These are phyloP conservation scores for Hyphopichia homilentoma DNA, from an alignment of 805 yeast genomes.

Conservation along the genomic window DNA sequence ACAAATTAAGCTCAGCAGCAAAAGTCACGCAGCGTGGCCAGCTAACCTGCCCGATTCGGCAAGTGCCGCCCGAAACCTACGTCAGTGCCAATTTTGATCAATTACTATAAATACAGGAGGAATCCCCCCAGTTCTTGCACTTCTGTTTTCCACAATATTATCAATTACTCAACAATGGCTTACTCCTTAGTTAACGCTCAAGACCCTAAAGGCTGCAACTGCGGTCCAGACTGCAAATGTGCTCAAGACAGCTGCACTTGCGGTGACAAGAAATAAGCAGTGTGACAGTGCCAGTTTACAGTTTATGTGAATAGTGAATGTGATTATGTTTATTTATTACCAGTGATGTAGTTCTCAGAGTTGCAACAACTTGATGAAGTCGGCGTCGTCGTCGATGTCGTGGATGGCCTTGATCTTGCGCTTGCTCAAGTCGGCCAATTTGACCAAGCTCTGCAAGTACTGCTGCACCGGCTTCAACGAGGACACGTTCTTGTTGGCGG, in stretches of 20 bases:
- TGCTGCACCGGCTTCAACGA: conserved; percentile 15
- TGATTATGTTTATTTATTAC: too few species aligned
- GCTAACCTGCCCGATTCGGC: too few species aligned
- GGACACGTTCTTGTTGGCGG: conserved; percentile 9
- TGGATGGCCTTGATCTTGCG: conserved; percentile 17
- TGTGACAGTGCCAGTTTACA: too few species aligned
- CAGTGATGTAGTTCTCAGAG: too few species aligned
- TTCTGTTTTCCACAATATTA: too few species aligned
- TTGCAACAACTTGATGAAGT: too few species aligned
- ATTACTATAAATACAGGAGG: too few species aligned
- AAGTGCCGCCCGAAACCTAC: too few species aligned
- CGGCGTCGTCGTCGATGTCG: conserved; percentile 7
- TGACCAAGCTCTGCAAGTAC: conserved; percentile 19
- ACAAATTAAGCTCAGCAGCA: conserved; percentile 1
- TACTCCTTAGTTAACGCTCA: neutral
- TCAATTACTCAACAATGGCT: conserved; percentile 1
- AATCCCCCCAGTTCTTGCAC: too few species aligned
- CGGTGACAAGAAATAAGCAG: conserved; percentile 4
- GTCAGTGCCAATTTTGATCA: too few species aligned
- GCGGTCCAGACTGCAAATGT: conserved; percentile 13
- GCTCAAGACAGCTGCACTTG: conserved; percentile 6
- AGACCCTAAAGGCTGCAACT: conserved; percentile 10
- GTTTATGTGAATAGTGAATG: too few species aligned
- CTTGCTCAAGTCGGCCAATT: conserved; percentile 16
- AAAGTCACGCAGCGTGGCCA: conserved; percentile 1